These are phyloP conservation scores for Candida anglica DNA, from an alignment of 805 yeast genomes.

Conservation along the genomic window DNA sequence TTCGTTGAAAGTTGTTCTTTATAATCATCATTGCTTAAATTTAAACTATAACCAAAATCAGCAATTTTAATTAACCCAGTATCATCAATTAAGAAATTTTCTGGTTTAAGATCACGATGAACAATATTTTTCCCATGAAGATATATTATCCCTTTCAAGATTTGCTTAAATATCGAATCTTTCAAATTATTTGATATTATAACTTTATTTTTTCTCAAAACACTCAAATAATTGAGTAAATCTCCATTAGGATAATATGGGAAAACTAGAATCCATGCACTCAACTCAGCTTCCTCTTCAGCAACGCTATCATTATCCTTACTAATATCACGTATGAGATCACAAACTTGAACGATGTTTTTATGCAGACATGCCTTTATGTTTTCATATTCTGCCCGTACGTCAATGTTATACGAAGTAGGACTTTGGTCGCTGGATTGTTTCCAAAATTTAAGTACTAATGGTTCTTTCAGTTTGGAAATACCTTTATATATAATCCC, in stretches of 20 bases:
- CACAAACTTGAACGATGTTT: slow-evolving; percentile 24
- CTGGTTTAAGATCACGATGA: slow-evolving; percentile 55
- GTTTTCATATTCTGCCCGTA: slow-evolving; percentile 27
- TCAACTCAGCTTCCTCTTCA: neutral
- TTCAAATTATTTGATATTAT: slow-evolving; percentile 29
- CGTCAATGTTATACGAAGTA: slow-evolving; percentile 15
- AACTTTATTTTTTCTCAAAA: slow-evolving; percentile 31
- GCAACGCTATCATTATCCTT: neutral
- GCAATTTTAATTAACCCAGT: slow-evolving; percentile 42
- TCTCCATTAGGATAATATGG: slow-evolving; percentile 48
- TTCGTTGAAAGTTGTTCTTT: slow-evolving; percentile 10
- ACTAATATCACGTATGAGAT: slow-evolving; percentile 13
- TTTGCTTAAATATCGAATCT: slow-evolving; percentile 44
- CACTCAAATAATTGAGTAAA: slow-evolving; percentile 39
- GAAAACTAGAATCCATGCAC: slow-evolving; percentile 31
- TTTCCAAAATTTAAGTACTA: slow-evolving; percentile 32
- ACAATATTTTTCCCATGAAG: slow-evolving; percentile 41
- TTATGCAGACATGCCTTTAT: slow-evolving; percentile 24
- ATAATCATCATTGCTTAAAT: slow-evolving; percentile 19
- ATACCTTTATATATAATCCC: slow-evolving; percentile 34
- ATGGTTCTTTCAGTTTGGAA: slow-evolving; percentile 11
- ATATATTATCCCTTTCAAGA: slow-evolving; percentile 41
- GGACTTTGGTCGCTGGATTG: slow-evolving; percentile 8
- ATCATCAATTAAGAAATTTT: slow-evolving; percentile 44
- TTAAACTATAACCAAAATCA: slow-evolving; percentile 51